Percentiles rank a stretch among this genome's conserved stretches.
These are phyloP conservation scores for Dalbergia oliveri DNA, from an alignment of 306 rosid species.

Conservation along the genomic window DNA sequence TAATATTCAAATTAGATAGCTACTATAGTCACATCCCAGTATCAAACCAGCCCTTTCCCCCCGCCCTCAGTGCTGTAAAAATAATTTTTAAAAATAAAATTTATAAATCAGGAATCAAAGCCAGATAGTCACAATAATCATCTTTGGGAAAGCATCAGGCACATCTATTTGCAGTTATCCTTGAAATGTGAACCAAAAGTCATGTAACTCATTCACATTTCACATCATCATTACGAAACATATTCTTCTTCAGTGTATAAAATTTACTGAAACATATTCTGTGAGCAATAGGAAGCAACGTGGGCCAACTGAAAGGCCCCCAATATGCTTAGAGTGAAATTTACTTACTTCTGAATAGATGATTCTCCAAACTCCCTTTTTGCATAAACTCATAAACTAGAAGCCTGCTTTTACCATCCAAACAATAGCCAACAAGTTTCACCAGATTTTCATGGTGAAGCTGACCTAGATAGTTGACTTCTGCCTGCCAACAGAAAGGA, in stretches of 20 bases:
- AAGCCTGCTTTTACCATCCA: slow-evolving; percentile 79
- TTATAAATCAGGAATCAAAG: neutral
- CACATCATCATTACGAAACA: neutral
- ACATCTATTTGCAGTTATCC: slow-evolving; percentile 21
- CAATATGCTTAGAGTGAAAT: slow-evolving; percentile 37
- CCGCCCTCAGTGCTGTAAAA: neutral
- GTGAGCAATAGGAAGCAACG: neutral
- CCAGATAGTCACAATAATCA: slow-evolving; percentile 5
- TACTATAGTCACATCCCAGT: neutral
- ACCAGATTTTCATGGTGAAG: slow-evolving; percentile 87
- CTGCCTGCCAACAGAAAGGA: slow-evolving; percentile 70
- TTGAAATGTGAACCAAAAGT: neutral
- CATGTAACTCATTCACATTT: neutral
- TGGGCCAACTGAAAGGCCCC: neutral
- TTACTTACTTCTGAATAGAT: slow-evolving; percentile 85
- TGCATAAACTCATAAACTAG: slow-evolving; percentile 91
- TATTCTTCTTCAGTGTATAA: too few species aligned
- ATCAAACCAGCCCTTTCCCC: neutral
- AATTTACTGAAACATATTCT: too few species aligned
- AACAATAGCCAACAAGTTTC: slow-evolving; percentile 89
- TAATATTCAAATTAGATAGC: neutral
- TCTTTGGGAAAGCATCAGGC: neutral
- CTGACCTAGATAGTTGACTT: slow-evolving; percentile 90
- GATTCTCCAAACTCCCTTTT: slow-evolving; percentile 93
- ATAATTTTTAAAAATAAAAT: neutral